Evolutionary conservation across 2,329 filamentous ascomycete species (phyloP).

Genomic region (Lasiodiplodia citricola): DNA sequence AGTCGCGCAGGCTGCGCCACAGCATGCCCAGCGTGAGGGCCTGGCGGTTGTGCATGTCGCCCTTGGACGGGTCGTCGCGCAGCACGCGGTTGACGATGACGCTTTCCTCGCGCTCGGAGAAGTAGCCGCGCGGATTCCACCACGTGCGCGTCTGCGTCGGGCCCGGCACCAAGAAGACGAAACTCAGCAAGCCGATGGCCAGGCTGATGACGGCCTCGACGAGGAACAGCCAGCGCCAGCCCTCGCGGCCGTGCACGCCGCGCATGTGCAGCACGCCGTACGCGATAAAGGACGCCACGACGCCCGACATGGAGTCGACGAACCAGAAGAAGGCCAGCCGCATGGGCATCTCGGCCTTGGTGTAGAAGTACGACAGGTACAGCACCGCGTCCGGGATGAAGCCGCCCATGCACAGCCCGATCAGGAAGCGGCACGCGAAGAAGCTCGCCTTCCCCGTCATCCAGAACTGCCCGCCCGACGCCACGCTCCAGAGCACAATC

Average conservation of each 20-base stretch:
- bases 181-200: conserved; percentile 58
- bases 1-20: conserved; percentile 58
- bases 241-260: conserved; percentile 61
- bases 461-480: conserved; percentile 58
- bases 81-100: conserved; percentile 71
- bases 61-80: conserved; percentile 62
- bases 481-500: conserved; percentile 63
- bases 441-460: conserved; percentile 3
- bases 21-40: conserved; percentile 56
- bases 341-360: conserved; percentile 63
- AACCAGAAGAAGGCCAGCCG: conserved; percentile 73
- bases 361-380: conserved; percentile 69
- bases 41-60: conserved; percentile 67
- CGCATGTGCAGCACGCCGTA: conserved; percentile 68
- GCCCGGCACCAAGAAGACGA: conserved; percentile 49
- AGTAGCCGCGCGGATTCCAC: conserved; percentile 69
- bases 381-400: conserved; percentile 70
- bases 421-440: conserved; percentile 49
- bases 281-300: conserved; percentile 40
- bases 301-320: conserved; percentile 66
- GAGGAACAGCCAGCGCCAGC: conserved; percentile 69
- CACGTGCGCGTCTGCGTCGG: conserved; percentile 69
- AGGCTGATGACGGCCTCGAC: conserved; percentile 64
- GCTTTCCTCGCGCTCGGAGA: conserved; percentile 69
- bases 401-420: conserved; percentile 58